Percentiles rank a stretch among this genome's conserved stretches.
Conservation (phyloP, 2,329 filamentous ascomycete species). For the Colletotrichum liaoningense region DNA sequence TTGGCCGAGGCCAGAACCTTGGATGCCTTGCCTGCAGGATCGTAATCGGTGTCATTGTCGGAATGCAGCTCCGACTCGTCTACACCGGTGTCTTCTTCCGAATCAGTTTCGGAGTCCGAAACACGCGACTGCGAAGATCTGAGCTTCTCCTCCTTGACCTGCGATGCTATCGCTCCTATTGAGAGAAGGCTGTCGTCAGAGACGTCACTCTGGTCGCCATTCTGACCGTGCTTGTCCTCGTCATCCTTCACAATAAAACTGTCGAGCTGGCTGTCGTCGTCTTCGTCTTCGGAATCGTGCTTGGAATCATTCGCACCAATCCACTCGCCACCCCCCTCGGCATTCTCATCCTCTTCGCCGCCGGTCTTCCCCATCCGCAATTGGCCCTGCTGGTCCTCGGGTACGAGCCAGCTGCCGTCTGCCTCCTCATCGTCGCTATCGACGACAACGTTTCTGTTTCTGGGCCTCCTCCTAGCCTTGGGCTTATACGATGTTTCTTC, state of each 20-base stretch:
- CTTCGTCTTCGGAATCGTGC: slow-evolving; percentile 65
- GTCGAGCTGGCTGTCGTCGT: slow-evolving; percentile 64
- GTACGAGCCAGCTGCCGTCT: slow-evolving; percentile 84
- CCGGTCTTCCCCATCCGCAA: slow-evolving; percentile 80
- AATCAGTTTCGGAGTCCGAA: slow-evolving; percentile 40
- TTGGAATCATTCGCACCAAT: slow-evolving; percentile 78
- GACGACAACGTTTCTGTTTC: slow-evolving; percentile 67
- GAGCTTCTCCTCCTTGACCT: slow-evolving; percentile 44
- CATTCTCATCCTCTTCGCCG: slow-evolving; percentile 88
- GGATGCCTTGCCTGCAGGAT: slow-evolving; percentile 53
- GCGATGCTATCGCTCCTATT: slow-evolving; percentile 48
- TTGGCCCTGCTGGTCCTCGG: slow-evolving; percentile 71
- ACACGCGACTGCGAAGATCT: slow-evolving; percentile 5
- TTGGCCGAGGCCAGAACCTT: slow-evolving; percentile 83
- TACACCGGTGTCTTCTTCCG: slow-evolving; percentile 51
- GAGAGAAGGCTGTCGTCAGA: slow-evolving; percentile 51
- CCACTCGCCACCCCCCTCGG: slow-evolving; percentile 86
- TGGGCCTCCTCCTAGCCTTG: slow-evolving; percentile 50
- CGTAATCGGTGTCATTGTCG: slow-evolving; percentile 50
- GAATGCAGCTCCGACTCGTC: slow-evolving; percentile 56
- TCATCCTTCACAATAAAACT: slow-evolving; percentile 68
- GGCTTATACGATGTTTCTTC: slow-evolving; percentile 35
- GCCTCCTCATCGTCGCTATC: slow-evolving; percentile 78
- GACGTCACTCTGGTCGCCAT: slow-evolving; percentile 42
- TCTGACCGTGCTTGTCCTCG: slow-evolving; percentile 44